Evolutionary conservation across 208 protist genomes (phyloP).

Genomic region (Crithidia fasciculata): DNA sequence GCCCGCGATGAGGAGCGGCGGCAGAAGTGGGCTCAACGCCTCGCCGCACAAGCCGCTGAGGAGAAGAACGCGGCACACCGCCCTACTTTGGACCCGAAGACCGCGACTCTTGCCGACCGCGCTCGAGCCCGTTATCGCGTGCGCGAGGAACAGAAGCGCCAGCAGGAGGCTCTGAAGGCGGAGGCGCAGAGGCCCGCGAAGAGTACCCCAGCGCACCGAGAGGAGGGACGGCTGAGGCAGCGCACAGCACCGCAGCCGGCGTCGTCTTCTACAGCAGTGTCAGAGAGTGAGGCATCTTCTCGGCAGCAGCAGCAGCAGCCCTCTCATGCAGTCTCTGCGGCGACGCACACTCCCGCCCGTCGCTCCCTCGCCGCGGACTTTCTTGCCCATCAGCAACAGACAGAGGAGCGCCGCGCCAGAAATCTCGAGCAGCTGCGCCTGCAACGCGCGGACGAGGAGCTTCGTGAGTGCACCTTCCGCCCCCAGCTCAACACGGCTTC

Average conservation of each 20-base stretch:
- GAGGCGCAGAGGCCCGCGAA: neutral
- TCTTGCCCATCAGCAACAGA: slow-evolving; percentile 35
- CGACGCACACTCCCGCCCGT: neutral
- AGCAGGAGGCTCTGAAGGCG: neutral
- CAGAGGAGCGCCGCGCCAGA: slow-evolving; percentile 27
- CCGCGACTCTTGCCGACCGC: slow-evolving; percentile 38
- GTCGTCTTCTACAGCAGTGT: neutral
- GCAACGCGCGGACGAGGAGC: slow-evolving; percentile 30
- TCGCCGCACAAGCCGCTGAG: slow-evolving; percentile 14
- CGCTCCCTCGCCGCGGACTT: slow-evolving; percentile 18
- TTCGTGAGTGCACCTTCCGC: slow-evolving; percentile 55
- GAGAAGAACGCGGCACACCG: slow-evolving; percentile 3
- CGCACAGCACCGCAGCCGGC: neutral
- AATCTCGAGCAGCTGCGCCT: slow-evolving; percentile 34
- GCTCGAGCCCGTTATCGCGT: slow-evolving; percentile 29
- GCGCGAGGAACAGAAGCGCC: slow-evolving; percentile 11
- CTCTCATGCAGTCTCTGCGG: neutral
- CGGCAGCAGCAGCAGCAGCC: neutral
- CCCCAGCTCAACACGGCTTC: slow-evolving; percentile 35
- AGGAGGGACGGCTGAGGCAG: no score
- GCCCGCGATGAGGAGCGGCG: slow-evolving; percentile 35
- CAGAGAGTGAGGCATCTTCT: neutral
- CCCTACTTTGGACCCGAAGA: slow-evolving; percentile 26
- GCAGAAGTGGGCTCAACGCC: slow-evolving; percentile 21
- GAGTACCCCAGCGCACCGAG: neutral